Evolutionary conservation across 257 asterid genomes (phyloP).

Genomic region (Leonotis leonurus): DNA sequence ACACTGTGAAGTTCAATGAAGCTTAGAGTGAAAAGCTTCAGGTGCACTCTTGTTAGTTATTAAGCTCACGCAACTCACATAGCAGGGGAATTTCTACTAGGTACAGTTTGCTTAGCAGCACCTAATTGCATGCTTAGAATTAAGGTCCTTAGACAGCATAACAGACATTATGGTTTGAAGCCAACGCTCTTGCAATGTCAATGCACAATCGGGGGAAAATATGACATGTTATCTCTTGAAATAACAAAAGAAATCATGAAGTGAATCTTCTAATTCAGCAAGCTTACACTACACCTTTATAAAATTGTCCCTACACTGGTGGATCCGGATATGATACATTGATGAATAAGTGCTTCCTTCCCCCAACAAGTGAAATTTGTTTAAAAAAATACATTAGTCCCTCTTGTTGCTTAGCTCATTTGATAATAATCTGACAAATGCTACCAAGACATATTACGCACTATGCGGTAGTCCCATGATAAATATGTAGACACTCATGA

Average conservation of each 20-base stretch:
- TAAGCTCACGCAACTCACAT: not conserved
- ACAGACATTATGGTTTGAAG: too few species aligned
- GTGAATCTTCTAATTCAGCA: not conserved
- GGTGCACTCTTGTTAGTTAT: not conserved
- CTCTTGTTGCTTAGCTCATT: not conserved
- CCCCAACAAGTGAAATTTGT: not conserved
- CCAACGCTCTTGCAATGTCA: too few species aligned
- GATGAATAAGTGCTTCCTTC: not conserved
- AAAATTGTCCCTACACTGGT: not conserved
- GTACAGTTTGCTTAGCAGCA: not conserved
- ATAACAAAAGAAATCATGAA: not conserved
- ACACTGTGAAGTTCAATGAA: not conserved
- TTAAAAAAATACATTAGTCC: not conserved
- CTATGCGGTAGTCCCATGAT: too few species aligned
- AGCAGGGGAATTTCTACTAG: not conserved
- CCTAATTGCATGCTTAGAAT: too few species aligned
- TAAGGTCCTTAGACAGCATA: not conserved
- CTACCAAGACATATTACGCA: too few species aligned
- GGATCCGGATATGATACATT: not conserved
- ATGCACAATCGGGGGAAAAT: not conserved
- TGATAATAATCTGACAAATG: not conserved
- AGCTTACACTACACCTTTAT: not conserved
- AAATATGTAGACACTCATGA: too few species aligned
- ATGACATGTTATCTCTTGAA: not conserved
- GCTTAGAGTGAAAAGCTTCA: not conserved